These are phyloP conservation scores for Scleromitrula shiraiana DNA, from an alignment of 2,329 filamentous ascomycete species.

Conservation along the genomic window DNA sequence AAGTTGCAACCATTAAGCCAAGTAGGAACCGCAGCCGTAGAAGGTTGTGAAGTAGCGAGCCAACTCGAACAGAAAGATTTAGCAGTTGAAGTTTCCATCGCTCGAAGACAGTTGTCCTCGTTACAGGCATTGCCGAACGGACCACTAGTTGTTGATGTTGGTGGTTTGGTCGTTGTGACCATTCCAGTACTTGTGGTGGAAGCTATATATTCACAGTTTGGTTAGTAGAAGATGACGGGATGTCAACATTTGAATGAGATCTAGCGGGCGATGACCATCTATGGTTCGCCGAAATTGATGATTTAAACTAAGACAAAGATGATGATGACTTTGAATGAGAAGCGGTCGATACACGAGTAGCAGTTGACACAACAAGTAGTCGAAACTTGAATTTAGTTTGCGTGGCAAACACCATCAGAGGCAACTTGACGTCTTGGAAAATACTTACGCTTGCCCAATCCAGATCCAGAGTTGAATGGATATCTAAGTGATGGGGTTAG, in stretches of 20 bases:
- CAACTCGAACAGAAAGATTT: not conserved
- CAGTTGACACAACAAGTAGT: too few species aligned
- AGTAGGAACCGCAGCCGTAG: not conserved
- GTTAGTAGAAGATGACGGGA: too few species aligned
- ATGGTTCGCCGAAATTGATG: too few species aligned
- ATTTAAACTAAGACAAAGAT: too few species aligned
- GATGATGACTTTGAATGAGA: too few species aligned
- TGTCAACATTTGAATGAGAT: too few species aligned
- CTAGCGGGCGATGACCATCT: too few species aligned
- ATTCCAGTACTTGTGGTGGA: not conserved
- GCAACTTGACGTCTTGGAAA: slow-evolving; percentile 4
- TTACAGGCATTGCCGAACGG: not conserved
- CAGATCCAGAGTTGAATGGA: slow-evolving; percentile 1
- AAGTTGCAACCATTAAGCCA: not conserved
- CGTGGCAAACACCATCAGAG: not conserved
- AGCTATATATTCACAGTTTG: not conserved
- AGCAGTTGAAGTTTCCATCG: not conserved
- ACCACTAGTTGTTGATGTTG: not conserved
- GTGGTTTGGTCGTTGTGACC: not conserved
- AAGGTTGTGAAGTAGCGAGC: not conserved
- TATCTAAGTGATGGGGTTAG: not conserved
- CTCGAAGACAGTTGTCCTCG: not conserved
- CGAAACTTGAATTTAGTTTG: not conserved
- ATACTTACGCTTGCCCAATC: not conserved
- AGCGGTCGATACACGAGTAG: too few species aligned